Conservation (phyloP, 352 stramenopile genomes). For the Phytophthora tentaculata region DNA sequence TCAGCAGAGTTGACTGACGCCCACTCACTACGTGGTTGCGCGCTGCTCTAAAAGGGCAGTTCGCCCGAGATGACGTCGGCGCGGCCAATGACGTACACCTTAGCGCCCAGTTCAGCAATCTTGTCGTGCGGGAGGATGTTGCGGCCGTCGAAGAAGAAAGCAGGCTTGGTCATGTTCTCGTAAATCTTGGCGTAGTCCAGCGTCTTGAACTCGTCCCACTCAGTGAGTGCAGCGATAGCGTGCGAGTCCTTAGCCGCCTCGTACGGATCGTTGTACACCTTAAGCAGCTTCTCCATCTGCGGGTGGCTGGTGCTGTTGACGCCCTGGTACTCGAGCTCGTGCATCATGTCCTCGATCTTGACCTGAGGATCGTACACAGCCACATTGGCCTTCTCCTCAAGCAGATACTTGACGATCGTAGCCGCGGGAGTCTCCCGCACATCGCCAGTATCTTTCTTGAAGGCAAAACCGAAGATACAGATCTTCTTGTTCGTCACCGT, state of each 20-base stretch:
- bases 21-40: constrained; percentile 6
- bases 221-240: constrained; percentile 95
- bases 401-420: constrained; percentile 96
- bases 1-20: neutral
- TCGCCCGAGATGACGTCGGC: constrained; percentile 72
- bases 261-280: constrained; percentile 88
- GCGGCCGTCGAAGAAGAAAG: constrained; percentile 99
- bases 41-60: constrained; percentile 62
- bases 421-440: constrained; percentile 98
- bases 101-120: constrained; percentile 96
- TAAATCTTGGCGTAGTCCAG: constrained; percentile 98
- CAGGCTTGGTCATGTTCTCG: constrained; percentile 97
- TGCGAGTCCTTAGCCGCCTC: constrained; percentile 93
- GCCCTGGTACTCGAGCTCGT: constrained; percentile 86
- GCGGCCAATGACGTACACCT: constrained; percentile 97
- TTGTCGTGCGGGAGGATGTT: constrained; percentile 96
- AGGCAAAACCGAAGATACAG: constrained; percentile 98
- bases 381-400: constrained; percentile 96
- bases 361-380: constrained; percentile 98
- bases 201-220: constrained; percentile 99
- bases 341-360: constrained; percentile 95
- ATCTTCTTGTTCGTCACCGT: constrained; percentile 99
- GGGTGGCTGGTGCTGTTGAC: constrained; percentile 92
- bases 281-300: constrained; percentile 85
- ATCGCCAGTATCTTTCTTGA: constrained; percentile 99